Evolutionary conservation across 768 basidiomycete species (phyloP), one percentile per base, ranked within the genome.

Genomic region (Amanita phalloides): DNA sequence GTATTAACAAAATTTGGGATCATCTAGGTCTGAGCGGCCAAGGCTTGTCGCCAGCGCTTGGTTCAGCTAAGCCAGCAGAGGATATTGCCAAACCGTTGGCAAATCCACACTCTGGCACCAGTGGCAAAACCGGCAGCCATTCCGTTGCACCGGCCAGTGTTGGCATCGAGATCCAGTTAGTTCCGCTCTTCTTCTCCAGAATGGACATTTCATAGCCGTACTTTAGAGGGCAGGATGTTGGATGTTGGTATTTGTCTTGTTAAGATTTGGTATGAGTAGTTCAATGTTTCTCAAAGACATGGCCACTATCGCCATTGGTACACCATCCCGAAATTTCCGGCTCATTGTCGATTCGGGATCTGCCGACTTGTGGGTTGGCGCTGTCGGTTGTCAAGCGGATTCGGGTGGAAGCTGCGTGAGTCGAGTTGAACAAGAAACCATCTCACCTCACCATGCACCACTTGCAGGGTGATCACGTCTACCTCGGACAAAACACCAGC

Each of bases 341-440:
- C 57, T 84, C 37, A 61, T 84, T 17, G 72, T 84, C 68, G 82
- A 84, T 61, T 75, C 76, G 2, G 82, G 83, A 21, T 80, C 78
- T 4, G 75, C 79, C 0, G 82, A 84, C 61, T 68, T 79, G 49
- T 82, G 81, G 79, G 76, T 79, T 26, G 69, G 67, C 3, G 66
- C 71, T 14, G 76, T 77, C 54, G 62, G 61, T 17, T 81, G 79
- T 53, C 62, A 62, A 17, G 62, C 63, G 20, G 57, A 63, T 26
- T 57, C 58, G 17, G 66, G 65, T 20, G 64, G 63, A 37, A 59
- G 55, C 36, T 66, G 66, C 46, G 66, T 67, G 54, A 60, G 66
- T 14, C 20, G 25, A 33, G 33, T 8, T 45, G 14, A 6, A 25
- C 25, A 10, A 28, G 11, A 25, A 20, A 9, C 10, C 4, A 37